Conservation (phyloP, 805 yeast genomes). For the Brettanomyces custersianus region DNA sequence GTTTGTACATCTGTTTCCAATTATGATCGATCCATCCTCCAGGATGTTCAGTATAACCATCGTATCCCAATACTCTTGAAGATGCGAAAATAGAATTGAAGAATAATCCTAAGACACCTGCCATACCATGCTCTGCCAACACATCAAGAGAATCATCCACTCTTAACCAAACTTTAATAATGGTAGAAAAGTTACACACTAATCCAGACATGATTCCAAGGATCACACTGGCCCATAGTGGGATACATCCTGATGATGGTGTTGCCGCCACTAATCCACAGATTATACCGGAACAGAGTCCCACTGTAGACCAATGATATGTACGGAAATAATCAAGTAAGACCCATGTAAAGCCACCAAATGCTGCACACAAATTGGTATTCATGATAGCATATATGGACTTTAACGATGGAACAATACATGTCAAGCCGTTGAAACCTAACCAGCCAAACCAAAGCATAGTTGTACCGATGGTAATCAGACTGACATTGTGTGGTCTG, state of each 20-base stretch:
- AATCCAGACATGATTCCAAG: conserved; percentile 76
- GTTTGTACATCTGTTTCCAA: conserved; percentile 86
- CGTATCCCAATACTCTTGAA: conserved; percentile 82
- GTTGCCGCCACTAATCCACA: conserved; percentile 97
- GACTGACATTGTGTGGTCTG: conserved; percentile 90
- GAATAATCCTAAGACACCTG: conserved; percentile 84
- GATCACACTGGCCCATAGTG: conserved; percentile 83
- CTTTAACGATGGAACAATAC: conserved; percentile 71
- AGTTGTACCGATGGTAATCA: conserved; percentile 82
- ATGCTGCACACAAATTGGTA: conserved; percentile 80
- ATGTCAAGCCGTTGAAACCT: conserved; percentile 88
- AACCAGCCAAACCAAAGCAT: conserved; percentile 94
- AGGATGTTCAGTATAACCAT: conserved; percentile 69
- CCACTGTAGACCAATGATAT: conserved; percentile 89
- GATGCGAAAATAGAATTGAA: conserved; percentile 87
- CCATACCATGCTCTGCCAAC: conserved; percentile 97
- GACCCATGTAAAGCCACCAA: conserved; percentile 91
- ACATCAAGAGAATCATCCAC: conserved; percentile 94
- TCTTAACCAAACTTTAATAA: conserved; percentile 66
- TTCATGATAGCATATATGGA: conserved; percentile 89
- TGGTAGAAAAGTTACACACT: conserved; percentile 84
- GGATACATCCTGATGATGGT: conserved; percentile 86
- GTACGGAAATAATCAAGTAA: conserved; percentile 81
- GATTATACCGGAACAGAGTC: conserved; percentile 89
- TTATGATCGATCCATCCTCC: conserved; percentile 94